Conservation (phyloP, 768 basidiomycete species). For the Porphyrellus cyaneotinctus region DNA sequence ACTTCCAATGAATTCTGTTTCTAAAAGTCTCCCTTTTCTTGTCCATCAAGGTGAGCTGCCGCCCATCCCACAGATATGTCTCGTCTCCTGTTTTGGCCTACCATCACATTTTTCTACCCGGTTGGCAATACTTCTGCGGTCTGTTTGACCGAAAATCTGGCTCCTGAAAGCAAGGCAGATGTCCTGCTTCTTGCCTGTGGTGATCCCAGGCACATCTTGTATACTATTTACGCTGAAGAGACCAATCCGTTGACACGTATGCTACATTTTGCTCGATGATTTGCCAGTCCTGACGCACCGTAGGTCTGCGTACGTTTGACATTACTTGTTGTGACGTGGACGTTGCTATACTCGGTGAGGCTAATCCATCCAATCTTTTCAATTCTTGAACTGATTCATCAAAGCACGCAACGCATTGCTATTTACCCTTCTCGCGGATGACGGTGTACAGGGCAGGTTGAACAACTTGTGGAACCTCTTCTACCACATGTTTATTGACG, state of each 20-base stretch:
- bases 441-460: slow-evolving; percentile 5
- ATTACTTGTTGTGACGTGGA: slow-evolving; percentile 32
- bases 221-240: slow-evolving; percentile 35
- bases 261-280: background rate
- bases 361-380: background rate
- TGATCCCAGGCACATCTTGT: slow-evolving; percentile 50
- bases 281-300: background rate
- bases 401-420: slow-evolving; percentile 28
- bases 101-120: slow-evolving; percentile 47
- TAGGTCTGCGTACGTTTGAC: slow-evolving; percentile 20
- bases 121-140: slow-evolving; percentile 56
- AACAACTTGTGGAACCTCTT: slow-evolving; percentile 25
- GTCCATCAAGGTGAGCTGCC: too few relatives aligned
- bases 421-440: slow-evolving; percentile 25
- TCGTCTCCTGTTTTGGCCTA: slow-evolving; percentile 16
- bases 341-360: slow-evolving; percentile 23
- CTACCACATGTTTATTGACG: slow-evolving; percentile 25
- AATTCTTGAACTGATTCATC: background rate
- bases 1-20: background rate
- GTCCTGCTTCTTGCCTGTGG: slow-evolving; percentile 54
- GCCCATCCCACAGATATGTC: slow-evolving; percentile 10
- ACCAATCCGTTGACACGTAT: slow-evolving; percentile 3
- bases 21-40: background rate
- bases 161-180: slow-evolving; percentile 36
- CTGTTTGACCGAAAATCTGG: slow-evolving; percentile 43